Base-by-base conservation (phyloP, 371 early-diverging fungal genomes). In the Blastocladiella emersonii region DNA sequence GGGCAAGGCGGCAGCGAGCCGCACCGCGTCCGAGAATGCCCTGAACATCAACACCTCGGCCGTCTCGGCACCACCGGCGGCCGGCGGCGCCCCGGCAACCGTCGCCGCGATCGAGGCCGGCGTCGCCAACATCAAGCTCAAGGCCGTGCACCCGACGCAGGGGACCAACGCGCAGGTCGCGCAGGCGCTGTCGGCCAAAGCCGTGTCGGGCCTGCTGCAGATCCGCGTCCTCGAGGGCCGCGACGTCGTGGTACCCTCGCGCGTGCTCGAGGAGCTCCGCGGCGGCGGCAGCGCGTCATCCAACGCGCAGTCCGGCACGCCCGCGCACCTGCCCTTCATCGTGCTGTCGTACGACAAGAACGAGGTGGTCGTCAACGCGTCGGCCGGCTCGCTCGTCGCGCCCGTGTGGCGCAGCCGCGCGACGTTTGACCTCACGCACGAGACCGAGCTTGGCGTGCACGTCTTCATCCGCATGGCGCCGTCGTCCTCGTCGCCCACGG, bases 281-380 rank as follows among this genome's bases (percentile, higher is more conserved):
- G n/a, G n/a, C n/a, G n/a, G n/a, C 48, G 48, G 48, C 48, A 48
- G 48, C 23, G n/a, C 13, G 8, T 39, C 39, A 5, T 8, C 5
- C 39, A 39, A 39, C 39, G 39, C 39, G 5, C 13, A 13, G 39
- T 5, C 13, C 39, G 39, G 8, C 39, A 8, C 8, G 39, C 39
- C 13, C 39, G 39, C 13, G 8, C 39, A 39, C 39, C 45, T 44
- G 45, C 59, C 59, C 17, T 59, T 35, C 59, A 37, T 59, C 27
- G 59, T 59, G n/a, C 43, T 59, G 12, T n/a, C 36, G 17, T 59
- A 59, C 32, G 59, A 59, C 43, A 59, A 59, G 32, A 59, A 59
- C 43, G 59, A 59, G 32, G 44, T 59, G 1, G 59, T 59, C 15
- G 59, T 59, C 27, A 59, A 59, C 25, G n/a, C 59, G 25, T 19